These are phyloP conservation scores for Domatiomyces globalis DNA, from an alignment of 2,329 filamentous ascomycete species.

Conservation along the genomic window DNA sequence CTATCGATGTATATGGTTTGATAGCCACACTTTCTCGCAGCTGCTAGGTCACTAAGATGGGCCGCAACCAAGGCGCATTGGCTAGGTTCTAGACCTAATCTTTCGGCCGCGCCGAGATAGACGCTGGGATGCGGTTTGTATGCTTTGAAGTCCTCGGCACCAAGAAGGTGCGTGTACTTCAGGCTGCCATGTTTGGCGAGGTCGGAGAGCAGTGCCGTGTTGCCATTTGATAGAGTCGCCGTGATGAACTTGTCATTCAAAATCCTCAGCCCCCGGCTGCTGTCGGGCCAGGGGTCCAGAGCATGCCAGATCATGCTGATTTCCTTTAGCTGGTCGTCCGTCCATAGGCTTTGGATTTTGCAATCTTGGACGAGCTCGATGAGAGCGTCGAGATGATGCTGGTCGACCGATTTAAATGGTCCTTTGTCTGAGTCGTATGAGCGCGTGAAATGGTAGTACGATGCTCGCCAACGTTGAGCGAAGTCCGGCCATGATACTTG, in stretches of 20 bases:
- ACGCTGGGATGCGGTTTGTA: conserved; percentile 58
- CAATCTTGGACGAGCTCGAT: conserved; percentile 42
- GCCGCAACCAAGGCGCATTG: conserved; percentile 62
- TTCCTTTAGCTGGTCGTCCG: conserved; percentile 46
- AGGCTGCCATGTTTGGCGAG: conserved; percentile 45
- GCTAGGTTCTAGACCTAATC: conserved; percentile 38
- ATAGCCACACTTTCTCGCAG: conserved; percentile 50
- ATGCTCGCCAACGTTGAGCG: conserved; percentile 55
- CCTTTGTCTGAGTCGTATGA: conserved; percentile 23
- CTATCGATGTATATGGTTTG: conserved; percentile 63
- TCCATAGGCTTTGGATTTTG: conserved; percentile 45
- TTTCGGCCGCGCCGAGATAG: conserved; percentile 51
- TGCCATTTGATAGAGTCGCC: conserved; percentile 62
- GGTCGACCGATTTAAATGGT: conserved; percentile 55
- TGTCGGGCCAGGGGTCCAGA: conserved; percentile 55
- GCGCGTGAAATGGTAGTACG: conserved; percentile 49
- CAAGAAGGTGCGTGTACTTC: conserved; percentile 49
- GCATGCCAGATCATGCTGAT: conserved; percentile 60
- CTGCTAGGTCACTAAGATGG: conserved; percentile 54
- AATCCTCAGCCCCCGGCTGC: conserved; percentile 38
- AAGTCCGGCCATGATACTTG: conserved; percentile 48
- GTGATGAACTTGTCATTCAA: conserved; percentile 46
- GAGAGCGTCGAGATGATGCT: conserved; percentile 54
- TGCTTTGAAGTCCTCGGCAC: conserved; percentile 54
- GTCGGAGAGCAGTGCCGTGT: conserved; percentile 51